phyloP scores from a whole-genome alignment of 2,329 filamentous ascomycete species.

The Scytalidium lignicola region DNA sequence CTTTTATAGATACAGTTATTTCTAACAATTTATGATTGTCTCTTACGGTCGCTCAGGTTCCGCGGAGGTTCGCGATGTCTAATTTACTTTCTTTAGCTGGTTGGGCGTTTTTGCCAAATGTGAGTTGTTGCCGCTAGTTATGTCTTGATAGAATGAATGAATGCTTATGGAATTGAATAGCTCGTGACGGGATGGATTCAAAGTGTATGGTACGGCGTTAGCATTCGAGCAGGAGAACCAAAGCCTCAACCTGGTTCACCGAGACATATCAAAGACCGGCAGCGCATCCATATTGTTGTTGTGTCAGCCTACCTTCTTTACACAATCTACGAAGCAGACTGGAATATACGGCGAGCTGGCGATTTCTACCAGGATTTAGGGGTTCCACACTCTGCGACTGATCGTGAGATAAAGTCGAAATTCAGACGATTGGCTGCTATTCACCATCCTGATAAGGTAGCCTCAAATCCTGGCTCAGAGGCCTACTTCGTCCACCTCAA shows the following conservation, averaged over 20 bases:
- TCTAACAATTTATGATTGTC: not conserved
- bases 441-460: constrained; percentile 79
- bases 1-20: not conserved
- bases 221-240: constrained; percentile 83
- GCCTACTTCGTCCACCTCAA: constrained; percentile 77
- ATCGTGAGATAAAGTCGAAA: constrained; percentile 73
- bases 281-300: constrained; percentile 77
- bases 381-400: constrained; percentile 62
- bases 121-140: constrained; percentile 30
- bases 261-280: constrained; percentile 68
- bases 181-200: constrained; percentile 75
- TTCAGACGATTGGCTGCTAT: constrained; percentile 71
- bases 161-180: constrained; percentile 38
- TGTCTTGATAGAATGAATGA: not conserved
- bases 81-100: constrained; percentile 48
- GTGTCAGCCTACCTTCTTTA: constrained; percentile 81
- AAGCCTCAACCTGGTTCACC: constrained; percentile 67
- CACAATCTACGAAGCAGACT: constrained; percentile 88
- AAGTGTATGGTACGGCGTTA: constrained; percentile 77
- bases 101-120: constrained; percentile 58
- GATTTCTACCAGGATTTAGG: constrained; percentile 78
- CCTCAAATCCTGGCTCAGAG: constrained; percentile 25
- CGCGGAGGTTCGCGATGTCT: not conserved
- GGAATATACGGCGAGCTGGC: constrained; percentile 64
- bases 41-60: not conserved